Percentiles rank a stretch among this genome's conserved stretches.
These are phyloP conservation scores for Voacanga thouarsii DNA, from an alignment of 257 asterid species.

Conservation along the genomic window DNA sequence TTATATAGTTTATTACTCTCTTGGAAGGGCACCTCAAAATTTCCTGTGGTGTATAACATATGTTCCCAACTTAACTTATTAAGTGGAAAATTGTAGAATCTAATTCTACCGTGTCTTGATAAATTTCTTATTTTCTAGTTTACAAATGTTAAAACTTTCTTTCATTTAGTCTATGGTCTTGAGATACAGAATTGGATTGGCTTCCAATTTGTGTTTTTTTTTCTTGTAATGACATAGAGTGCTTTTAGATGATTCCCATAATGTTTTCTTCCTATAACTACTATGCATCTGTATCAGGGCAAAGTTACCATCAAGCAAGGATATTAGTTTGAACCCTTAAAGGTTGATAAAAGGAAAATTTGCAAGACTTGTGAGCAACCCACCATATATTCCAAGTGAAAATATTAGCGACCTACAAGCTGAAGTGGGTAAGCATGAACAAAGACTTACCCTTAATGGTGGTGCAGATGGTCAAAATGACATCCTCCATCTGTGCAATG, in stretches of 20 bases:
- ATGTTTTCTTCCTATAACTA: not conserved
- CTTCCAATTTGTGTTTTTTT: no score
- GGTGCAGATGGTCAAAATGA: conserved; percentile 65
- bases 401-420: conserved; percentile 68
- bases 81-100: not conserved
- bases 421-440: conserved; percentile 80
- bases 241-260: not conserved
- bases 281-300: conserved; percentile 34
- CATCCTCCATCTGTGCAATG: conserved; percentile 71
- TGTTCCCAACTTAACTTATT: not conserved
- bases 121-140: not conserved
- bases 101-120: not conserved
- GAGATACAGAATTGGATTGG: no score
- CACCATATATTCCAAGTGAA: conserved; percentile 81
- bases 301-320: conserved; percentile 60
- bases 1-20: not conserved
- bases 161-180: not conserved
- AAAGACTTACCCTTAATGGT: conserved; percentile 80
- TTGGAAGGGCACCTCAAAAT: not conserved
- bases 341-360: conserved; percentile 48
- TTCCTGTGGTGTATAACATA: not conserved
- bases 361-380: conserved; percentile 78
- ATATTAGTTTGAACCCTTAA: conserved; percentile 83
- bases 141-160: not conserved
- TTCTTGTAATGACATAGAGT: not conserved